A percentile compares a stretch with the other conserved stretches of the same genome.
phyloP scores from a whole-genome alignment of 73 alveolate genomes.

The Paramecium biaurelia region DNA sequence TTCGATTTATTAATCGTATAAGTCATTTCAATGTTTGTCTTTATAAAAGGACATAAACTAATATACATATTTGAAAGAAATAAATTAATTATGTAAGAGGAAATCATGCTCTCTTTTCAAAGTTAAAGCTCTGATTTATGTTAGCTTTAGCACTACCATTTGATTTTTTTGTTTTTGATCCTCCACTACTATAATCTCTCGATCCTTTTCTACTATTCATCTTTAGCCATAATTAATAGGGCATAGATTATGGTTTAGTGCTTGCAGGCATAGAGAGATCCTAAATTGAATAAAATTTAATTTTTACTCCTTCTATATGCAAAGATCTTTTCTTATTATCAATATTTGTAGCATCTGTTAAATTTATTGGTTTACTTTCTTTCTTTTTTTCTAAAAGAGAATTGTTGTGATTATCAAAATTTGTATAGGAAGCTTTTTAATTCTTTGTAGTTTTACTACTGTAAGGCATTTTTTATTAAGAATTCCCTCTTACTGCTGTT shows the following conservation, averaged over 20 bases:
- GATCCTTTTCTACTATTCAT: conserved; percentile 17
- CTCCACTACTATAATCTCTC: conserved; percentile 19
- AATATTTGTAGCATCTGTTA: background rate
- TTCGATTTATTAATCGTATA: background rate
- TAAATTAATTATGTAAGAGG: background rate
- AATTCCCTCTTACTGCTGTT: no score
- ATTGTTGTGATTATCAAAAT: no score
- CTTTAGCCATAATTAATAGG: conserved; percentile 42
- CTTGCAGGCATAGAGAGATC: background rate
- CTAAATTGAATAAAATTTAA: background rate
- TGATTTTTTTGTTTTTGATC: background rate
- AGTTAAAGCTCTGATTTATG: background rate
- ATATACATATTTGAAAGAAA: background rate
- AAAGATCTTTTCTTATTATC: background rate
- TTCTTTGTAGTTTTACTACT: no score
- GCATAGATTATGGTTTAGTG: background rate
- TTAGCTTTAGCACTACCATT: background rate
- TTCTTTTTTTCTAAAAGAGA: no score
- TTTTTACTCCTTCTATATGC: background rate
- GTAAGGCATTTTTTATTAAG: no score
- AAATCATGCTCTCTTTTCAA: background rate
- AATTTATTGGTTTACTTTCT: background rate
- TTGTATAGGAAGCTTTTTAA: no score
- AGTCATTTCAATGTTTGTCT: background rate
- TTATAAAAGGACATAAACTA: background rate